Evolutionary conservation across 2,329 filamentous ascomycete genomes (phyloP).

Genomic region (Pseudogymnoascus sp.): DNA sequence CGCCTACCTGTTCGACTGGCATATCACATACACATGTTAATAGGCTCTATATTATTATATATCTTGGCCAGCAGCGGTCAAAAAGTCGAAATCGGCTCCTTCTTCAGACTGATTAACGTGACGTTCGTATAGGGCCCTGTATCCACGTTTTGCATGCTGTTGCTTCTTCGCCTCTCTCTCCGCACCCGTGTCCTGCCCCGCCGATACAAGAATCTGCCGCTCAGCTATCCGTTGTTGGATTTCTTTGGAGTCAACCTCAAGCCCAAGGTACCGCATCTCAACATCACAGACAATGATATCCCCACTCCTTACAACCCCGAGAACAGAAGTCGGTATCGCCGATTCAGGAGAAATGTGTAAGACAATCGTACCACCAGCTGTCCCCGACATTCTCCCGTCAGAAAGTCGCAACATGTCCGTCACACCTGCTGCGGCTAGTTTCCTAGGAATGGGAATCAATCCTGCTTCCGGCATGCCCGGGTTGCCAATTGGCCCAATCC

Average conservation of each 20-base stretch:
- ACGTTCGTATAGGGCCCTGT: conserved; percentile 50
- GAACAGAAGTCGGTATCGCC: conserved; percentile 36
- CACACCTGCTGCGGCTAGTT: conserved; percentile 38
- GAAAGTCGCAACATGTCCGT: conserved; percentile 45
- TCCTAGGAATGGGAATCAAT: conserved; percentile 41
- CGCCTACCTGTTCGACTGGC: neutral
- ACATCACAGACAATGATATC: conserved; percentile 40
- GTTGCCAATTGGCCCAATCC: conserved; percentile 42
- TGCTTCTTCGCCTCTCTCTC: conserved; percentile 24
- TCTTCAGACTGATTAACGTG: conserved; percentile 51
- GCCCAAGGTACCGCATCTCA: conserved; percentile 32
- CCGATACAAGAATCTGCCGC: conserved; percentile 22
- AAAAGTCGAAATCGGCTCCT: conserved; percentile 54
- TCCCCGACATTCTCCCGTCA: conserved; percentile 47
- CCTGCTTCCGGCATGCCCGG: conserved; percentile 46
- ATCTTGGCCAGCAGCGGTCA: conserved; percentile 37
- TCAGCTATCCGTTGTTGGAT: conserved; percentile 13
- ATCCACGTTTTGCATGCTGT: conserved; percentile 39
- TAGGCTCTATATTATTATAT: conserved; percentile 30
- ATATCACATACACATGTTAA: conserved; percentile 14
- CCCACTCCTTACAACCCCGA: conserved; percentile 39
- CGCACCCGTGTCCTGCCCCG: conserved; percentile 14
- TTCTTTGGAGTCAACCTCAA: conserved; percentile 27
- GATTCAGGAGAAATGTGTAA: conserved; percentile 46
- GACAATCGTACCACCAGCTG: conserved; percentile 45